These are phyloP conservation scores for Gloeostereum incarnatum DNA, from an alignment of 768 basidiomycete genomes.

Conservation along the genomic window DNA sequence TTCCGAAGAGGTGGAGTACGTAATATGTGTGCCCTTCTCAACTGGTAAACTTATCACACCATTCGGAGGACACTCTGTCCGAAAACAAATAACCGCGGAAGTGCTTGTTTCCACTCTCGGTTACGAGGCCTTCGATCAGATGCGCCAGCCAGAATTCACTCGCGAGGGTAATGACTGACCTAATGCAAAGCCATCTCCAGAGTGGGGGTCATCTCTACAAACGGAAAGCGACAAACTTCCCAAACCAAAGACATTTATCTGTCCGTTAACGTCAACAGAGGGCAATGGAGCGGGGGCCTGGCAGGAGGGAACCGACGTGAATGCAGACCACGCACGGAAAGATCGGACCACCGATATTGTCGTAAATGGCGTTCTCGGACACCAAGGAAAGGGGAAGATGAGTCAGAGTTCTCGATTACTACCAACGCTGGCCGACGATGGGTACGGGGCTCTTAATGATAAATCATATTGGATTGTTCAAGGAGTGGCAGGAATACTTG, in stretches of 20 bases:
- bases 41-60: too few species aligned
- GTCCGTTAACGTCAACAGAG: conserved; percentile 2
- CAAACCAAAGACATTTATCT: neutral
- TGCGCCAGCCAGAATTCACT: neutral
- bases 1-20: too few species aligned
- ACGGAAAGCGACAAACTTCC: neutral
- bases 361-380: conserved; percentile 7
- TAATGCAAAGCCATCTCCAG: too few species aligned
- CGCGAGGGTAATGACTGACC: neutral
- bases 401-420: conserved; percentile 8
- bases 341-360: conserved; percentile 3
- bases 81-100: conserved; percentile 10
- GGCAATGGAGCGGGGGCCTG: conserved; percentile 6
- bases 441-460: conserved; percentile 4
- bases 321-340: neutral
- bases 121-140: neutral
- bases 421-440: conserved; percentile 1
- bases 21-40: too few species aligned
- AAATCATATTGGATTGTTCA: conserved; percentile 7
- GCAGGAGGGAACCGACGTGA: conserved; percentile 4
- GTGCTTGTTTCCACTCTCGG: neutral
- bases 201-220: too few species aligned
- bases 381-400: conserved; percentile 5
- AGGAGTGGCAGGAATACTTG: conserved; percentile 5
- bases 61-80: too few species aligned